Evolutionary conservation across 495 filamentous ascomycete genomes (phyloP).

Genomic region (Penicillium bovifimosum): DNA sequence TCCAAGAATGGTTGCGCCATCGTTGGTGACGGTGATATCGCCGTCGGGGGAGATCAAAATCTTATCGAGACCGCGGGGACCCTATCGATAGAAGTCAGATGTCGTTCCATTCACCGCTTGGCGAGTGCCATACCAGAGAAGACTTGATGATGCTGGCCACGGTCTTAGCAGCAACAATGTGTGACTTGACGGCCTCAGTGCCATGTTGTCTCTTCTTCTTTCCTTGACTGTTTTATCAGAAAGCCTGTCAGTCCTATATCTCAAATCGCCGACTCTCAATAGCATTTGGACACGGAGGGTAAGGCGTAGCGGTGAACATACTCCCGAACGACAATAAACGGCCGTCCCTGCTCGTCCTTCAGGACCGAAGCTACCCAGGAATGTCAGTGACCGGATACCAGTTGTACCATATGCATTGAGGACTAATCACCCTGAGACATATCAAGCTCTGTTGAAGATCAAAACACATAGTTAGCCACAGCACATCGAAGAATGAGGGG

Average conservation of each 20-base stretch:
- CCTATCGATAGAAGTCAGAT: constrained; percentile 43
- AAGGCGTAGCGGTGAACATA: constrained; percentile 47
- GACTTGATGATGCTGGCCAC: constrained; percentile 97
- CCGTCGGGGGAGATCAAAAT: constrained; percentile 98
- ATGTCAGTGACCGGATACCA: constrained; percentile 22
- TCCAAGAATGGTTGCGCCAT: constrained; percentile 92
- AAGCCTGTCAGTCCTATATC: constrained; percentile 9
- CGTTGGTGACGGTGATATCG: constrained; percentile 98
- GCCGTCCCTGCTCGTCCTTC: constrained; percentile 92
- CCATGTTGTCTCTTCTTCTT: constrained; percentile 97
- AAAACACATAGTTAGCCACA: constrained; percentile 25
- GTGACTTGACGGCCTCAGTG: constrained; percentile 93
- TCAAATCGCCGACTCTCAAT: neutral
- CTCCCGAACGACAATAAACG: constrained; percentile 98
- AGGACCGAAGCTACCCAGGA: constrained; percentile 57
- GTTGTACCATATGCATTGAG: neutral
- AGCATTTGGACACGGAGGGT: constrained; percentile 3
- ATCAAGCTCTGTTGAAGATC: constrained; percentile 54
- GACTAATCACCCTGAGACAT: constrained; percentile 59
- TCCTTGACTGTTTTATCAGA: constrained; percentile 63
- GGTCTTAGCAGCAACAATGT: constrained; percentile 93
- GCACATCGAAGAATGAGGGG: constrained; percentile 29
- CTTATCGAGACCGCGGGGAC: constrained; percentile 95
- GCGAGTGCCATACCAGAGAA: constrained; percentile 56
- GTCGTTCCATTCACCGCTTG: neutral